Conservation (phyloP, 2,329 filamentous ascomycete species). For the Diaporthe aspalathi region DNA sequence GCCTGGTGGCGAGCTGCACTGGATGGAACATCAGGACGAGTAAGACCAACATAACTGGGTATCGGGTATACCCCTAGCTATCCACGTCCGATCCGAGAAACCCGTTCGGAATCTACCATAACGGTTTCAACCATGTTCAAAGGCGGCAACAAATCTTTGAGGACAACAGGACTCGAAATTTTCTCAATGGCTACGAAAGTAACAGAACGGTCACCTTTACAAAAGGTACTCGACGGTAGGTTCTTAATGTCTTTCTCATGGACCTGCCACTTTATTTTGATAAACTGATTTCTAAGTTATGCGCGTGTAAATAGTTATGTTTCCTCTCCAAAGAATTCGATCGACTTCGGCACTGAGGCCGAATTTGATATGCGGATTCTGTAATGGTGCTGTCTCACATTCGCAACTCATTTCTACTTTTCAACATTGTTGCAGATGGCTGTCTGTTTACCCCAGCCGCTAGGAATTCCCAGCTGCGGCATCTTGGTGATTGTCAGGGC, state of each 20-base stretch:
- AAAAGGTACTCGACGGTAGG: background rate
- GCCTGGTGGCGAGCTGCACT: too few species aligned
- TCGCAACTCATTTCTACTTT: background rate
- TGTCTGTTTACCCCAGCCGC: background rate
- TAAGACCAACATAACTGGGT: too few species aligned
- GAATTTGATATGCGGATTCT: background rate
- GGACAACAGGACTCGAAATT: too few species aligned
- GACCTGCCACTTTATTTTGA: background rate
- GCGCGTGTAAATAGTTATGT: background rate
- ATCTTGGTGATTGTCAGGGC: background rate
- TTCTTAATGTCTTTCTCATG: background rate
- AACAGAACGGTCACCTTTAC: too few species aligned
- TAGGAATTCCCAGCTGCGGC: background rate
- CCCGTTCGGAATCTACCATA: too few species aligned
- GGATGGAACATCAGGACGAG: too few species aligned
- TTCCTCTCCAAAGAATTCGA: background rate
- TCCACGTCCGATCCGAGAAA: too few species aligned
- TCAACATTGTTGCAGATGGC: background rate
- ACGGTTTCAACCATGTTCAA: too few species aligned
- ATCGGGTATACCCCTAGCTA: too few species aligned
- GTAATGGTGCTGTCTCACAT: constrained; percentile 15
- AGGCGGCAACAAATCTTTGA: too few species aligned
- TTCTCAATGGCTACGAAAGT: too few species aligned
- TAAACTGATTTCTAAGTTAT: background rate
- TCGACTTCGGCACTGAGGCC: background rate